phyloP scores from a whole-genome alignment of 2,329 filamentous ascomycete genomes.

The Elsinoe batatas region DNA sequence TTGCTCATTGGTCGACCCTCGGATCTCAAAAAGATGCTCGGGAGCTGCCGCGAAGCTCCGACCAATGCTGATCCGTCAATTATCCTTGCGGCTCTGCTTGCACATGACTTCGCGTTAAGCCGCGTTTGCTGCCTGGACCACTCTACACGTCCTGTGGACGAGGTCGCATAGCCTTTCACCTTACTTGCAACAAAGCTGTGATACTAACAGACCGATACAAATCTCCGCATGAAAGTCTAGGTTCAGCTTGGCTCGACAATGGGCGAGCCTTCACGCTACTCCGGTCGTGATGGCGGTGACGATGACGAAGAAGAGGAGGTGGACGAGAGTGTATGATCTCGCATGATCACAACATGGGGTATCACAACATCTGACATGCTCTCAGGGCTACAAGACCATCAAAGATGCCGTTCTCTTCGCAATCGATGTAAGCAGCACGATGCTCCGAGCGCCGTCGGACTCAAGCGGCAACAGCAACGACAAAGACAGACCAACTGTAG shows the following conservation, averaged over 20 bases:
- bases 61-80: conserved; percentile 8
- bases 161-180: background rate
- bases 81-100: conserved; percentile 3
- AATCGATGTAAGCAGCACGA: conserved; percentile 80
- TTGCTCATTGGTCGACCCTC: background rate
- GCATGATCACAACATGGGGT: background rate
- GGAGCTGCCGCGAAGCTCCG: background rate
- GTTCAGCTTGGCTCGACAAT: background rate
- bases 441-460: conserved; percentile 60
- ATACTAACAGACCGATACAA: background rate
- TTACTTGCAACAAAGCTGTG: background rate
- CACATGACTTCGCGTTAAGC: conserved; percentile 11
- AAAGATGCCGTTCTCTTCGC: conserved; percentile 98
- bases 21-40: background rate
- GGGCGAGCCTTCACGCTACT: conserved; percentile 19
- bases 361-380: background rate
- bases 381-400: conserved; percentile 76
- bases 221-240: background rate
- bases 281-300: conserved; percentile 34
- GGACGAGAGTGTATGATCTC: conserved; percentile 49
- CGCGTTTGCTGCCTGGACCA: conserved; percentile 12
- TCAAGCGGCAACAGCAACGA: conserved; percentile 65
- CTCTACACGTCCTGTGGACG: background rate
- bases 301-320: conserved; percentile 61
- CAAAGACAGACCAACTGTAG: conserved; percentile 65